These are phyloP conservation scores for Antarctomyces pellizariae DNA, from an alignment of 495 filamentous ascomycete genomes.

Conservation along the genomic window DNA sequence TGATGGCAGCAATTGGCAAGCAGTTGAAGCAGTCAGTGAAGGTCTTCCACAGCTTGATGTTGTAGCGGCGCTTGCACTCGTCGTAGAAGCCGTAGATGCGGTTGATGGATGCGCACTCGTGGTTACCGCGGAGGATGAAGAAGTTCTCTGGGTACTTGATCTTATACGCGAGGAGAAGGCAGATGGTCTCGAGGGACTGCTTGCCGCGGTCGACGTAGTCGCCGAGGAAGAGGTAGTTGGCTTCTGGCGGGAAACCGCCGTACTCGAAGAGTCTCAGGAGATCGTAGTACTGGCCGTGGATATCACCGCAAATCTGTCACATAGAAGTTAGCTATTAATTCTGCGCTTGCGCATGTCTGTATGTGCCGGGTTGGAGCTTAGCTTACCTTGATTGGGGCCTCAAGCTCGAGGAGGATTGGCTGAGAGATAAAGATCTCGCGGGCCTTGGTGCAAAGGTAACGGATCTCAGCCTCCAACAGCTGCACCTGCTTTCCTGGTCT, in stretches of 20 bases:
- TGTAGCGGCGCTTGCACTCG: constrained; percentile 97
- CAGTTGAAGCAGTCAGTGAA: constrained; percentile 99
- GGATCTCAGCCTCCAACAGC: constrained; percentile 87
- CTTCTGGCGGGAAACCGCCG: constrained; percentile 93
- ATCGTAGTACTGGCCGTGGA: constrained; percentile 98
- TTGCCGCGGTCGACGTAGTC: constrained; percentile 99
- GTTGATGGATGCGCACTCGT: constrained; percentile 98
- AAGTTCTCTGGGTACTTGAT: constrained; percentile 99
- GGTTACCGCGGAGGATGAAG: constrained; percentile 95
- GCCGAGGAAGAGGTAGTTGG: constrained; percentile 97
- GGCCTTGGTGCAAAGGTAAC: constrained; percentile 94
- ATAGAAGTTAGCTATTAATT: constrained; percentile 1
- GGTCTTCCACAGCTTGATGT: constrained; percentile 99
- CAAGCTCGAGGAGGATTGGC: constrained; percentile 89
- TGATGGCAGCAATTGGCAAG: constrained; percentile 96
- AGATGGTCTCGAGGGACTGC: constrained; percentile 98
- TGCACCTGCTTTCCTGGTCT: constrained; percentile 97
- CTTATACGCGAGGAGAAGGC: constrained; percentile 94
- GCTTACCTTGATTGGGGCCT: constrained; percentile 94
- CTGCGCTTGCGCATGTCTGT: not conserved
- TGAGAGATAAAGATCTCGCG: constrained; percentile 99
- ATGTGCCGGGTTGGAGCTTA: constrained; percentile 2
- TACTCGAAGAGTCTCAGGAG: constrained; percentile 95
- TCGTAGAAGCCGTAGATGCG: constrained; percentile 99
- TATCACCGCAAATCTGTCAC: constrained; percentile 87